phyloP scores from a whole-genome alignment of 2,329 filamentous ascomycete genomes.

The Penicillium sp. region DNA sequence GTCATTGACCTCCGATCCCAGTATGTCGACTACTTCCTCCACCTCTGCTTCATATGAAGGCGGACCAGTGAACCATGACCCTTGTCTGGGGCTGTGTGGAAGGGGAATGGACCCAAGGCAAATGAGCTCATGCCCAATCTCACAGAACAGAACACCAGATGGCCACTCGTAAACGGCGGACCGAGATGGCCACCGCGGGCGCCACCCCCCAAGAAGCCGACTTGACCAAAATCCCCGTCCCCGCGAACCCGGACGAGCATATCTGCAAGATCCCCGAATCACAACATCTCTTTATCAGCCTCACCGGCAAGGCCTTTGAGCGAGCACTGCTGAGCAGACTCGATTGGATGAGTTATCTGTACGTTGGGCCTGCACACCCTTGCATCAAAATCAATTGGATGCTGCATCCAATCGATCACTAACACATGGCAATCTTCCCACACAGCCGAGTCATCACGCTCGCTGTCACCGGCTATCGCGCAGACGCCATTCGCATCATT shows the following conservation, averaged over 20 bases:
- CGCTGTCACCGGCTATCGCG: slow-evolving; percentile 61
- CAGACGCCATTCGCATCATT: slow-evolving; percentile 64
- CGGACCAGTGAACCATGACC: neutral
- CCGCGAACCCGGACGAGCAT: slow-evolving; percentile 48
- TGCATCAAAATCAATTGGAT: neutral
- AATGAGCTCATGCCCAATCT: neutral
- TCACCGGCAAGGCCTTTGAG: slow-evolving; percentile 69
- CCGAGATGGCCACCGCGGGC: slow-evolving; percentile 23
- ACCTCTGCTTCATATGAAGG: neutral
- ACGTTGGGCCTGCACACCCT: slow-evolving; percentile 16
- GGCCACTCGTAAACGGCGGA: slow-evolving; percentile 57
- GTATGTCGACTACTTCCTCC: slow-evolving; percentile 38
- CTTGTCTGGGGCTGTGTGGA: too few species aligned
- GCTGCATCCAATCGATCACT: neutral
- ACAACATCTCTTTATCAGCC: slow-evolving; percentile 60
- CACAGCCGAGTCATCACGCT: slow-evolving; percentile 55
- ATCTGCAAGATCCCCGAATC: slow-evolving; percentile 59
- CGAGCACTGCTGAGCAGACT: slow-evolving; percentile 61
- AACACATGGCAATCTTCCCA: neutral
- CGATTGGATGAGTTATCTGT: slow-evolving; percentile 62
- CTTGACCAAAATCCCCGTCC: slow-evolving; percentile 33
- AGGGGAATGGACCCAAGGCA: too few species aligned
- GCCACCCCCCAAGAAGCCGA: slow-evolving; percentile 17
- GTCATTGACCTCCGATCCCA: slow-evolving; percentile 75
- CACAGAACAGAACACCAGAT: slow-evolving; percentile 65